A percentile compares a stretch with the other conserved stretches of the same genome.
Conservation (phyloP, 306 rosid species). For the Vicia sativa region DNA sequence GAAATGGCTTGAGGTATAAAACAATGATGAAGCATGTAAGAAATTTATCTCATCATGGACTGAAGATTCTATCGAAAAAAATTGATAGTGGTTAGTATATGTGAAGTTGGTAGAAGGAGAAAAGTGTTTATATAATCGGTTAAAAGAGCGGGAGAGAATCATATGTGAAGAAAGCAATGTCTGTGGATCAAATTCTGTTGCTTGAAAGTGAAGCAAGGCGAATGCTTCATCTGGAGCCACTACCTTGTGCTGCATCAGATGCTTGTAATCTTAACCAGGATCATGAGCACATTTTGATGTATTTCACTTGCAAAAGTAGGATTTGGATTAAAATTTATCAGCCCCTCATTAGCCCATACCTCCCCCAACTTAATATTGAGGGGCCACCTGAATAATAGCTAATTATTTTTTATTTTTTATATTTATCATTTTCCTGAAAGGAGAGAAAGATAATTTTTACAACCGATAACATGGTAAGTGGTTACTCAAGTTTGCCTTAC, state of each 20-base stretch:
- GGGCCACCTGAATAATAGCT: too few relatives aligned
- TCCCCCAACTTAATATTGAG: too few relatives aligned
- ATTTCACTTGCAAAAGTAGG: background rate
- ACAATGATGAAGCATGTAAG: slow-evolving; percentile 4
- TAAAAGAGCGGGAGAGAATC: background rate
- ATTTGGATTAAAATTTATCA: too few relatives aligned
- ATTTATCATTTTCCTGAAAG: too few relatives aligned
- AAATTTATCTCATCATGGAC: slow-evolving; percentile 6
- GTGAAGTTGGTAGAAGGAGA: background rate
- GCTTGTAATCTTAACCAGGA: slow-evolving; percentile 16
- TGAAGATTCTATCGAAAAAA: background rate
- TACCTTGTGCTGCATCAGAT: slow-evolving; percentile 30
- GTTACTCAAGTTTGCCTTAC: too few relatives aligned
- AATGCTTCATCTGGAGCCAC: slow-evolving; percentile 1
- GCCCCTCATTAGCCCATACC: too few relatives aligned
- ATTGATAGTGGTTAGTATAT: background rate
- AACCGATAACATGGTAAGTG: too few relatives aligned
- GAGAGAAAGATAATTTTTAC: too few relatives aligned
- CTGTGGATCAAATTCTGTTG: slow-evolving; percentile 14
- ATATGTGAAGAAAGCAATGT: slow-evolving; percentile 1
- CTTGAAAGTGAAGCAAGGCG: slow-evolving; percentile 23
- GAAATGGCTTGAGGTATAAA: slow-evolving; percentile 17
- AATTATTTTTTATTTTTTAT: too few relatives aligned
- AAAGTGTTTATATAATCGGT: background rate
- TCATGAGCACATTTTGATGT: background rate